Base-by-base conservation (phyloP, 2,329 filamentous ascomycete genomes). In the Talaromyces sp. region DNA sequence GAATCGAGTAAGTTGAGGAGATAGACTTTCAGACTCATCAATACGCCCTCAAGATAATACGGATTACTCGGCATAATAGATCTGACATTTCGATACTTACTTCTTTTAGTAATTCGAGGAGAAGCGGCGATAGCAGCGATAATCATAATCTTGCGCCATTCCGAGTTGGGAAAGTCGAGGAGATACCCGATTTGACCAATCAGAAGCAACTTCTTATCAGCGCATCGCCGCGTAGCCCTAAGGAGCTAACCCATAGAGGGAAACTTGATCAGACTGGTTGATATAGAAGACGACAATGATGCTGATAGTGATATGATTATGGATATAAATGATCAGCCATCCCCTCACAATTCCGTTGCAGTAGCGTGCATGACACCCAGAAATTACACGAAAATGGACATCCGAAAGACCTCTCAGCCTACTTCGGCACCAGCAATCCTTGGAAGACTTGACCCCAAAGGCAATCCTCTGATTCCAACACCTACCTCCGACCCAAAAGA, bases 171-270 rank as follows among this genome's bases (percentile, higher is more conserved):
- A 58, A 63, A 50, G n/a, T 58, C 10, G 27, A 58, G 52, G 54
- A 57, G 50, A 47, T 41, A 13, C 15, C 4, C 13, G n/a, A 58
- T n/a, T 7, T 33, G 33, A 25, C 52, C 61, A 63, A 63, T 63
- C 39, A 57, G 27, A 22, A 37, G 2, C 15, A 19, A n/a, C 50
- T 25, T 50, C 52, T 63, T 63, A 63, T 63, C 61, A 57, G 37
- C 37, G 11, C 37, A 39, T 56, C 31, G 19, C 11, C 9, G 10
- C 22, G 31, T 9, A 56, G 31, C 52, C 52, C 52, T 56, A 56
- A 56, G 19, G 19, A 9, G 11, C 52, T 39, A 37, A 37, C 9
- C 31, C 52, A 37, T 8, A 39, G 27, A 8, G 10, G 50, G 50
- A 35, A 56, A 19, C 31, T 56, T 56, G 9, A 56, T 7, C 50